Conservation (phyloP, 1,139 yeast genomes). For the Taphrina deformans region DNA sequence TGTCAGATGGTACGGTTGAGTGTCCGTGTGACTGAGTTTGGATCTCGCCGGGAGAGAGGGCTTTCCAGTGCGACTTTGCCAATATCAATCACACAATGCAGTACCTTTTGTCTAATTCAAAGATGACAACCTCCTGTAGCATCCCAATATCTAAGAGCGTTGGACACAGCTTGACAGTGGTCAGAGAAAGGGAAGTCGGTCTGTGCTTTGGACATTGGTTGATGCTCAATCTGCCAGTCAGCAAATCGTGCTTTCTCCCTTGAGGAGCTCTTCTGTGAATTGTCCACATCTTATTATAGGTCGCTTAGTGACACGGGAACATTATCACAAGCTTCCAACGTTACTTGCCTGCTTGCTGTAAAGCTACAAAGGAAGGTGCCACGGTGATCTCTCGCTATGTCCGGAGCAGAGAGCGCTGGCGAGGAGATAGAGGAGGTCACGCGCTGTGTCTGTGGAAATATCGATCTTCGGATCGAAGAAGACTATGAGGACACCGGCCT, state of each 20-base stretch:
- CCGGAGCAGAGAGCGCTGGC: constrained; percentile 14
- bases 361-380: no score
- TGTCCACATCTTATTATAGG: neutral
- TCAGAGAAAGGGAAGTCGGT: neutral
- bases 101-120: no score
- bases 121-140: no score
- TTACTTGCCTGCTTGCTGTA: no score
- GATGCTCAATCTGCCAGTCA: constrained; percentile 1
- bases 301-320: neutral
- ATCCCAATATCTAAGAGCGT: no score
- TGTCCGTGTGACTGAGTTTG: no score
- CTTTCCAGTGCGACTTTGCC: no score
- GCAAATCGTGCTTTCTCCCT: neutral
- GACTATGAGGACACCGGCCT: constrained; percentile 55
- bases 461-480: constrained; percentile 50
- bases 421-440: constrained; percentile 47
- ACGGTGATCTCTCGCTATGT: no score
- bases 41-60: no score
- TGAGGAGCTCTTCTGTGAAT: neutral
- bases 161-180: neutral
- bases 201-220: neutral
- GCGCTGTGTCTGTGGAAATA: constrained; percentile 60
- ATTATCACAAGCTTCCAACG: neutral
- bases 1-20: no score
- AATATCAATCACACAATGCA: no score